These are phyloP conservation scores for Nicotiana tomentosiformis DNA, from an alignment of 257 asterid genomes.

Conservation along the genomic window DNA sequence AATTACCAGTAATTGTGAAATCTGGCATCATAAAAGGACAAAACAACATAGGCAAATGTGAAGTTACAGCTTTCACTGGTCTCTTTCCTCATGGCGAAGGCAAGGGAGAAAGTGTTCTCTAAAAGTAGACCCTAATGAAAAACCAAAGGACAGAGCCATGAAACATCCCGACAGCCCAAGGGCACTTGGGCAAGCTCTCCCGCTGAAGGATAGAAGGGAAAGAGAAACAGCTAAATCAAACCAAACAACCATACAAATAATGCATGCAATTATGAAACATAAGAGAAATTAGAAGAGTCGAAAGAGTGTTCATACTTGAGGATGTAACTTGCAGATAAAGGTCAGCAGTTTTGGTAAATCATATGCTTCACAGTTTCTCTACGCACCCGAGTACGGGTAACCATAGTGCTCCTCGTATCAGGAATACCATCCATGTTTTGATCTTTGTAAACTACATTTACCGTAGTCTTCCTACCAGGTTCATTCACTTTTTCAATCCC, in stretches of 20 bases:
- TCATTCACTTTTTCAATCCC: constrained; percentile 6
- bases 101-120: background rate
- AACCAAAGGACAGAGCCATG: background rate
- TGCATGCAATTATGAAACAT: background rate
- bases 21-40: background rate
- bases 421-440: constrained; percentile 7
- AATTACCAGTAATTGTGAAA: background rate
- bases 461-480: background rate
- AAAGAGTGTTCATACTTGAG: background rate
- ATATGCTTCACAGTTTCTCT: constrained; percentile 35
- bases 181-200: background rate
- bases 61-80: background rate
- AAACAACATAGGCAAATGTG: background rate
- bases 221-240: background rate
- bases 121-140: background rate
- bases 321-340: background rate
- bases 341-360: constrained; percentile 21
- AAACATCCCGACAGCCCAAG: background rate
- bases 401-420: constrained; percentile 8
- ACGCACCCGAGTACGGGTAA: constrained; percentile 20
- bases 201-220: background rate
- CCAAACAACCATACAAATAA: background rate
- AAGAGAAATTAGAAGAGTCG: background rate
- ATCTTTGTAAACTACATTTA: constrained; percentile 5
- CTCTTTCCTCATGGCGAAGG: background rate